Base-by-base conservation (phyloP, 306 rosid genomes). In the Quercus mongolica region DNA sequence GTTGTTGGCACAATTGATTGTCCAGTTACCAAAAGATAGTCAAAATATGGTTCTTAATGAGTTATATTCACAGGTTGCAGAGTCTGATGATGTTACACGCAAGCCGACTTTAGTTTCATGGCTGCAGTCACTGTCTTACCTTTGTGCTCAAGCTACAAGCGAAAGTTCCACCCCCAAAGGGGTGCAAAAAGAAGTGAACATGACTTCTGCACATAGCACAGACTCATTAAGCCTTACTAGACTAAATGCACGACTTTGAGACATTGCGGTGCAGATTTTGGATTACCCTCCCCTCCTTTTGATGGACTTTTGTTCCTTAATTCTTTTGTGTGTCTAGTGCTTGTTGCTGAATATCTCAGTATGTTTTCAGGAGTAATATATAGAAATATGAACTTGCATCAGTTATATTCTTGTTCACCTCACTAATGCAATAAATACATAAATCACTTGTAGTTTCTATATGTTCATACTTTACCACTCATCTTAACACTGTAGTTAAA, bases 111-210 rank as follows among this genome's bases (percentile, higher is more conserved):
- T 92, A 80, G 99, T 94, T 82, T 94, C 97, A 76, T 94, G 99
- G 99, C 78, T 94, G 80, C 99, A 92, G 79, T 94, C 99, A 31
- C 80, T 94, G 63, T 91, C 99, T 81, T 94, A 87, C 85, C 85
- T 94, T 78, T 92, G 97, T 85, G 77, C 86, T 54, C 89, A 82
- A 33, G 76, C 81, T 80, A 73, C 83, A 44, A 83, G 82, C 69
- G 77, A 58, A 80, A 86, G 70, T 85, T 72, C 72, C 17, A 68
- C 46, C 71, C 77, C 88, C 74, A 62, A 35, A 75, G 81, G 70
- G 62, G 80, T 52, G 79, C 76, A 64, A 81, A 73, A 78, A 78
- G 78, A 82, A 79, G 73, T 64, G 57, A 78, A 70, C 28, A 30
- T 19, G 10, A 72, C 71, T 35, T 80, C 80, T 69, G 59, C 82